Evolutionary conservation across 2,329 filamentous ascomycete genomes (phyloP), one percentile per base, ranked within the genome.

Genomic region (Aspergillus viridinutans): DNA sequence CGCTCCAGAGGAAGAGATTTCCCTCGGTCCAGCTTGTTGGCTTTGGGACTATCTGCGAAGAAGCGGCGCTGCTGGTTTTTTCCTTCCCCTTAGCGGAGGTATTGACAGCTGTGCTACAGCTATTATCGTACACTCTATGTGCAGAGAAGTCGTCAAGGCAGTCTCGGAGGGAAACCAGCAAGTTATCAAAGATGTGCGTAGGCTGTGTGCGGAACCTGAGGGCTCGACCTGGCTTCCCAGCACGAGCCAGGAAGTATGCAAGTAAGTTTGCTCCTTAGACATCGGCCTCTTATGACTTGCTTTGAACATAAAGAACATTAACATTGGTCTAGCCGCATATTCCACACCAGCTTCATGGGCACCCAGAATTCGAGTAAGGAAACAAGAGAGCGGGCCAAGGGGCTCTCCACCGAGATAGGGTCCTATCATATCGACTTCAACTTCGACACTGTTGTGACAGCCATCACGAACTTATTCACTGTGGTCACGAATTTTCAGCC

Each of bases 381-480:
- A 61, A 92, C 89, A 0, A 77, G 89, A 9, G 77, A 80, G 49
- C 79, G 90, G 28, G 87, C 90, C 1, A 82, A 83, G 66, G 78
- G 82, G 0, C 79, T 93, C 2, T 69, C 78, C 0, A 65, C 68
- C 12, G 70, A 71, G n/a, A 90, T 93, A 53, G 90, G 89, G 3
- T 79, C 83, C 17, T 86, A 91, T 66, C 90, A 94, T 68, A 79
- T 84, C 3, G 83, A 92, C 66, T 77, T 91, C 48, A 84, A 91
- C 65, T 91, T 93, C 56, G 90, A 93, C 67, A 79, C 80, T 1
- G 80, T 87, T 8, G 85, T 86, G 59, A 76, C 82, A 21, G 82
- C 87, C 0, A 76, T 86, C 52, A 84, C 82, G 62, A 80, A 79
- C 47, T 73, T 91, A 1, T 78, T 91, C 54, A 78, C 80, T 0